phyloP scores from a whole-genome alignment of 805 yeast genomes.

The Torulaspora delbrueckii region DNA sequence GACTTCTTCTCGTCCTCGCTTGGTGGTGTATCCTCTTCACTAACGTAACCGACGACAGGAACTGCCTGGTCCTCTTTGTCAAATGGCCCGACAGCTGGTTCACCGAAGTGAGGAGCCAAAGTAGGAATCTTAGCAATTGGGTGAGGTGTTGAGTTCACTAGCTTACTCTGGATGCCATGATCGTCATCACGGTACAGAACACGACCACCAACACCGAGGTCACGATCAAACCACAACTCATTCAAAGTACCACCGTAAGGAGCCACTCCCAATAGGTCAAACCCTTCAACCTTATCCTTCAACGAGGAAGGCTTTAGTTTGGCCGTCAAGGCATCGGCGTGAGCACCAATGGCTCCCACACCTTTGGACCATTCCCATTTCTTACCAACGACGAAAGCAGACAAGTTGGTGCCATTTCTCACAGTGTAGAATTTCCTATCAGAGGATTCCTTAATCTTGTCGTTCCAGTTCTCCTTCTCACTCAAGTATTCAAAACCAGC shows the following conservation, averaged over 20 bases:
- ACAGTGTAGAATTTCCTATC: conserved; percentile 61
- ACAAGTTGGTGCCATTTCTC: conserved; percentile 62
- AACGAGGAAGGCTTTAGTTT: conserved; percentile 68
- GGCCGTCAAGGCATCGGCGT: conserved; percentile 66
- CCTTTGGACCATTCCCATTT: conserved; percentile 62
- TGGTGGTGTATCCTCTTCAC: conserved; percentile 34
- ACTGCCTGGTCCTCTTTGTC: conserved; percentile 73
- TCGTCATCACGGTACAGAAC: conserved; percentile 47
- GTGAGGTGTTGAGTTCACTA: conserved; percentile 56
- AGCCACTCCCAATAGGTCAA: conserved; percentile 74
- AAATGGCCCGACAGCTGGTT: conserved; percentile 62
- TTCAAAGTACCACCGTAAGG: conserved; percentile 73
- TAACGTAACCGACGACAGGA: conserved; percentile 64
- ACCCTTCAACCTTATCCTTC: conserved; percentile 62
- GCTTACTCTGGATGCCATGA: conserved; percentile 36
- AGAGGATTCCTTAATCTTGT: conserved; percentile 15
- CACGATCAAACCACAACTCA: conserved; percentile 76
- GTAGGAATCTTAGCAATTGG: conserved; percentile 81
- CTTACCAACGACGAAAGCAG: conserved; percentile 65
- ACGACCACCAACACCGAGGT: conserved; percentile 79
- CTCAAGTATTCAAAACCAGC: conserved; percentile 62
- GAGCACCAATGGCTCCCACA: conserved; percentile 68
- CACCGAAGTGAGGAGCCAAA: conserved; percentile 84
- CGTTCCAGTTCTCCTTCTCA: conserved; percentile 49
- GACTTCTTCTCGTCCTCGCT: conserved; percentile 54